Evolutionary conservation across 768 basidiomycete species (phyloP).

Genomic region (Paxillus rubicundulus): DNA sequence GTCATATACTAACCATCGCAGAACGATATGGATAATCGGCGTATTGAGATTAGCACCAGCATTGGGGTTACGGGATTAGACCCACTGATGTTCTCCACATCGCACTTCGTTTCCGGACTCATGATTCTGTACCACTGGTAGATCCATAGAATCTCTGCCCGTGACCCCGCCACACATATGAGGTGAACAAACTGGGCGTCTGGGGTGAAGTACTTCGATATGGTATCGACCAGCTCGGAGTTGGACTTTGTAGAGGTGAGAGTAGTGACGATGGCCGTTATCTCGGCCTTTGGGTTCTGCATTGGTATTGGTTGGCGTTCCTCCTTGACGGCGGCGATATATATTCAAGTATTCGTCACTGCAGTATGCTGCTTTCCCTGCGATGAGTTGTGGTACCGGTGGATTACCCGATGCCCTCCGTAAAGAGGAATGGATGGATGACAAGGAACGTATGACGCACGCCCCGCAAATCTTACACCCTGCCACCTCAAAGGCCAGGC

Average conservation of each 20-base stretch:
- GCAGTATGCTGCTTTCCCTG: no score
- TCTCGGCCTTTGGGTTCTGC: conserved; percentile 56
- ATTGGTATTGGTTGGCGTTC: conserved; percentile 28
- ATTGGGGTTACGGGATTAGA: background rate
- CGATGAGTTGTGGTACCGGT: no score
- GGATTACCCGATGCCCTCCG: no score
- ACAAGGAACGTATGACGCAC: no score
- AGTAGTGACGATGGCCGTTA: conserved; percentile 40
- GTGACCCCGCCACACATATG: conserved; percentile 52
- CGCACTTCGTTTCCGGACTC: conserved; percentile 47
- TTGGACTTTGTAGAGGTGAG: conserved; percentile 50
- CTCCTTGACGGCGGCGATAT: no score
- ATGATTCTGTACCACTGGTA: conserved; percentile 70
- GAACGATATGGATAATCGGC: background rate
- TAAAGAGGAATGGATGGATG: no score
- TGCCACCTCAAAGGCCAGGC: no score
- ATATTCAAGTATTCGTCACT: no score
- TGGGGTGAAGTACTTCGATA: conserved; percentile 49
- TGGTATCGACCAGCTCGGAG: conserved; percentile 45
- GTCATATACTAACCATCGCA: conserved; percentile 46
- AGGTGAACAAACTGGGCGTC: conserved; percentile 63
- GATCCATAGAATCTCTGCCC: conserved; percentile 53
- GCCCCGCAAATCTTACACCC: no score
- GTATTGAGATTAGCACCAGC: background rate
- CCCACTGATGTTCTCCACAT: conserved; percentile 46